Evolutionary conservation across 768 basidiomycete species (phyloP), one percentile per base, ranked within the genome.

Genomic region (Mrakia frigida): DNA sequence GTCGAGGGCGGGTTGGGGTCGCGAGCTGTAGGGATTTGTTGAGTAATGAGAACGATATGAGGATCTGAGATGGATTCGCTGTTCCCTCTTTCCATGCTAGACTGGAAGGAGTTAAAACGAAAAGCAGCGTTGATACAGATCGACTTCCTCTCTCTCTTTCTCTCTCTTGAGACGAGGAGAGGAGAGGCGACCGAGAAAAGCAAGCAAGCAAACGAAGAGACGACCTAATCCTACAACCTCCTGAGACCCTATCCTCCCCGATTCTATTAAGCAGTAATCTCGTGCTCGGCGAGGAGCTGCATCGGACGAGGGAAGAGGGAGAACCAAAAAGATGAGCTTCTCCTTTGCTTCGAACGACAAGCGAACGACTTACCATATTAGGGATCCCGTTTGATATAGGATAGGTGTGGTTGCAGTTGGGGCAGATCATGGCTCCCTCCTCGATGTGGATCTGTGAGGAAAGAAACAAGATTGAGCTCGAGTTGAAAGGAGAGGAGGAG

Each of bases 311-410:
- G 37, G 35, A 25, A 23, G 16, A 59, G 21, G 21, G 46, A 39
- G 33, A 3, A n/a, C n/a, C n/a, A 7, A 31, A 13, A n/a, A 43
- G 72, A 59, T 23, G 14, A 28, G n/a, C 14, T 43, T 39, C 16
- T 56, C 16, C 21, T 41, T 4, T 11, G 25, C 25, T 21, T 28
- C 6, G 21, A 31, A 18, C 28, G n/a, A n/a, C n/a, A n/a, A n/a
- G n/a, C n/a, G 14, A 39, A 53, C 25, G 61, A 79, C 86, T 80
- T 79, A 95, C 96, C 96, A 98, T 98, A 86, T 98, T 98, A 9
- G 96, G 94, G 78, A 99, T 98, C 18, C 95, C 95, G 81, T 90
- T 95, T 68, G 89, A 90, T 80, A 99, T 93, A 35, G 90, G 89
- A 81, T 97, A 98, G 25, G 89, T 86, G 80, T 98, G 96, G 31